Conservation (phyloP, 2,329 filamentous ascomycete species). For the Aspergillus luchuensis region DNA sequence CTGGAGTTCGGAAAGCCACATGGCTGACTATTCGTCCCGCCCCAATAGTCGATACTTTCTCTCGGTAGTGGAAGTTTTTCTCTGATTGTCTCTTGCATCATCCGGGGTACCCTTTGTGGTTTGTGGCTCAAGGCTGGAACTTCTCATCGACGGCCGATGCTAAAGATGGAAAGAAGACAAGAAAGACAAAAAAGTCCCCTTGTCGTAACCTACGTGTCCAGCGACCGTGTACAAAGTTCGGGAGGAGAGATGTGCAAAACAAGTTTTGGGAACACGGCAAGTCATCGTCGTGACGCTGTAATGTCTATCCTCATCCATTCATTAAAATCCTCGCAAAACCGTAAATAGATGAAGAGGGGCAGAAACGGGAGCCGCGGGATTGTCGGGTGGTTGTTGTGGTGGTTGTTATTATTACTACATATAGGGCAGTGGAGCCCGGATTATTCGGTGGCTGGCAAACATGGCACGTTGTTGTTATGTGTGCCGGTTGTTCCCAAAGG, state of each 20-base stretch:
- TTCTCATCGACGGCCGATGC: background rate
- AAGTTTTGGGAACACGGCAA: background rate
- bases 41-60: background rate
- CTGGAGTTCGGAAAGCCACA: slow-evolving; percentile 17
- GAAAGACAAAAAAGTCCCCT: background rate
- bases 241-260: background rate
- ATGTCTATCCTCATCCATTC: background rate
- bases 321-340: background rate
- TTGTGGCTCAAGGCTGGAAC: background rate
- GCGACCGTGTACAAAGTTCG: background rate
- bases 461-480: slow-evolving; percentile 18
- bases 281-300: background rate
- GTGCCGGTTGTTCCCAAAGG: background rate
- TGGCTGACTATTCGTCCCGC: slow-evolving; percentile 14
- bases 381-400: background rate
- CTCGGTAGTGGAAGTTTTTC: background rate
- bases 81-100: background rate
- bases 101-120: background rate
- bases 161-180: background rate
- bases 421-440: slow-evolving; percentile 13
- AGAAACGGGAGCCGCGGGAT: slow-evolving; percentile 10
- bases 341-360: slow-evolving; percentile 5
- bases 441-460: slow-evolving; percentile 17
- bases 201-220: background rate
- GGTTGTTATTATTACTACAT: background rate